These are phyloP conservation scores for Backusella macrospora DNA, from an alignment of 192 early-diverging fungal genomes.

Conservation along the genomic window DNA sequence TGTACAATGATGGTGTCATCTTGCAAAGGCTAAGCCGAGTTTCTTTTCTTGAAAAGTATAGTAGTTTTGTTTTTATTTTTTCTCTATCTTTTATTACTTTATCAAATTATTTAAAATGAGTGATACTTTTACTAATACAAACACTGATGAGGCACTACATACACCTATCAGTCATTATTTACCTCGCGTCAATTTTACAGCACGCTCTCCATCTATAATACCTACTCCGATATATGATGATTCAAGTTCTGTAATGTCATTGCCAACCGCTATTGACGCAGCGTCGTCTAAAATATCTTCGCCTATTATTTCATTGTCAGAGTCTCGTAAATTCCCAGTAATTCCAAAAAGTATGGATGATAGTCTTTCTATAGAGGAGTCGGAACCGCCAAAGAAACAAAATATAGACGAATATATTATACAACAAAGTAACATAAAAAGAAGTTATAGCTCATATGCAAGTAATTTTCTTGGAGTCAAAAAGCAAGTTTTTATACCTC, in stretches of 20 bases:
- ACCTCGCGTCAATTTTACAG: neutral
- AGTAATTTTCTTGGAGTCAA: neutral
- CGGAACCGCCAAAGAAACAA: neutral
- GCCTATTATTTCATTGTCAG: neutral
- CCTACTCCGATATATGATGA: neutral
- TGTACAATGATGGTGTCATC: neutral
- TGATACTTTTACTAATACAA: neutral
- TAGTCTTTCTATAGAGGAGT: neutral
- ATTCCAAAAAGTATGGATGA: neutral
- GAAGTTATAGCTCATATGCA: neutral
- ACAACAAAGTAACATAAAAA: neutral
- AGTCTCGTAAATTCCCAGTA: neutral
- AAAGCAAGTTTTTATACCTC: neutral
- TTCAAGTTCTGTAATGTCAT: neutral
- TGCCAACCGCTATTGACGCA: neutral
- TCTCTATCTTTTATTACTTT: neutral
- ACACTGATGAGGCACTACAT: neutral
- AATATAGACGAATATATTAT: neutral
- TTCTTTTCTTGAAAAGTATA: neutral
- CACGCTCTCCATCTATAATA: neutral
- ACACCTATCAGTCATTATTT: neutral
- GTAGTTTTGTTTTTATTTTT: no score
- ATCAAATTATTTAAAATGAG: neutral
- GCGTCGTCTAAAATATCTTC: neutral
- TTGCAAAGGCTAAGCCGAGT: neutral